These are phyloP conservation scores for Trichoderma citrinoviride DNA, from an alignment of 2,329 filamentous ascomycete genomes.

Conservation along the genomic window DNA sequence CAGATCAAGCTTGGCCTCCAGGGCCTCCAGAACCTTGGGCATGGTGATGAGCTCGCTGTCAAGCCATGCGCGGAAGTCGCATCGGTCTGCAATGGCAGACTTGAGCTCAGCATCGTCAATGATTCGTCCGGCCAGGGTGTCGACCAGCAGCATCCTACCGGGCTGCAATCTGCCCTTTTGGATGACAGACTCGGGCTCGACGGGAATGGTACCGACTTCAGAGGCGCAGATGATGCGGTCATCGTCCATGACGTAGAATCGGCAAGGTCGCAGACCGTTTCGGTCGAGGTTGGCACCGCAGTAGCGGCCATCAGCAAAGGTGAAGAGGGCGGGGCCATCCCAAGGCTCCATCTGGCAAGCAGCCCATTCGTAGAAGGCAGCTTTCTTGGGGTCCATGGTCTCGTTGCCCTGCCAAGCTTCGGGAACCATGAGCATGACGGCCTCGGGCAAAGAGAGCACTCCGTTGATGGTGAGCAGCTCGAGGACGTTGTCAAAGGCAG, in stretches of 20 bases:
- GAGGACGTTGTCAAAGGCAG: constrained; percentile 94
- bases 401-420: constrained; percentile 96
- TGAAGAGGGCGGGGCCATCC: constrained; percentile 96
- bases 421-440: constrained; percentile 97
- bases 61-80: constrained; percentile 87
- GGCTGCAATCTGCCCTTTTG: constrained; percentile 93
- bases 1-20: constrained; percentile 61
- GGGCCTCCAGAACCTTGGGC: constrained; percentile 66
- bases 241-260: constrained; percentile 95
- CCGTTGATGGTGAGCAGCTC: constrained; percentile 94
- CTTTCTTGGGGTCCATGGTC: constrained; percentile 89
- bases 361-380: constrained; percentile 98
- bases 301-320: constrained; percentile 93
- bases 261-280: constrained; percentile 91
- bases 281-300: constrained; percentile 96
- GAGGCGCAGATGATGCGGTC: constrained; percentile 97
- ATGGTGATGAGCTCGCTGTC: constrained; percentile 81
- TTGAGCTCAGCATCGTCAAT: constrained; percentile 94
- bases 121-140: constrained; percentile 83
- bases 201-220: constrained; percentile 88
- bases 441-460: constrained; percentile 89
- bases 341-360: constrained; percentile 99
- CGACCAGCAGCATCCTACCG: constrained; percentile 92
- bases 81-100: constrained; percentile 77
- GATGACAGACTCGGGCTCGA: constrained; percentile 85